Evolutionary conservation across 257 asterid genomes (phyloP).

Genomic region (Ilex asprella): DNA sequence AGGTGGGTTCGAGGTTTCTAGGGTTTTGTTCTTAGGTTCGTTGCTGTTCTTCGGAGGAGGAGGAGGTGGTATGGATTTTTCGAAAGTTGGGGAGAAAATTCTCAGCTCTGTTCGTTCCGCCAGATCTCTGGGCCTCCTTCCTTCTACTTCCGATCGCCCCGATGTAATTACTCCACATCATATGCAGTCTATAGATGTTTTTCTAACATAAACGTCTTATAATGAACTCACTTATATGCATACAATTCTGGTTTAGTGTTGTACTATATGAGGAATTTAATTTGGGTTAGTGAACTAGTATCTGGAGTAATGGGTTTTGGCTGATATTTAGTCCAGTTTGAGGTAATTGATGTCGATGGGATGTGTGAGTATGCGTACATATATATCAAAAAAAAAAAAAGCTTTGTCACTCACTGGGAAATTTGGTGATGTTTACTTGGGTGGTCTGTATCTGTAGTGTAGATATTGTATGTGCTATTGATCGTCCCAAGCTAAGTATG

Average conservation of each 20-base stretch:
- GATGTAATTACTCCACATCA: constrained; percentile 37
- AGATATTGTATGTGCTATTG: not conserved
- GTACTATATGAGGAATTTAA: not conserved
- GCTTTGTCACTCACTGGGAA: no score
- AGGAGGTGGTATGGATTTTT: constrained; percentile 86
- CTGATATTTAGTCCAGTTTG: no score
- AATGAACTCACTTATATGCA: no score
- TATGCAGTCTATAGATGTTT: not conserved
- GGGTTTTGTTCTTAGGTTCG: constrained; percentile 83
- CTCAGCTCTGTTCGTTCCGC: constrained; percentile 99
- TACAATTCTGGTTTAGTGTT: not conserved
- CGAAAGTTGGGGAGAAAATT: constrained; percentile 96
- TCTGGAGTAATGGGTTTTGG: not conserved
- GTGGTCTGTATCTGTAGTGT: not conserved
- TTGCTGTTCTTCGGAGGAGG: constrained; percentile 80
- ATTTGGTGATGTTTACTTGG: not conserved
- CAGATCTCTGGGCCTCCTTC: constrained; percentile 87
- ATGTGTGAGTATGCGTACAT: no score
- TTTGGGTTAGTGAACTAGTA: not conserved
- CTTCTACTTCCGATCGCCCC: constrained; percentile 70
- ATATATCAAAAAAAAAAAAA: no score
- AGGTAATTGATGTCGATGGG: no score
- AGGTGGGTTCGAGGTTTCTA: constrained; percentile 86
- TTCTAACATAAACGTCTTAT: not conserved
- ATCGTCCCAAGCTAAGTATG: no score